These are phyloP conservation scores for Dactylonectria estremocensis DNA, from an alignment of 2,329 filamentous ascomycete genomes.

Conservation along the genomic window DNA sequence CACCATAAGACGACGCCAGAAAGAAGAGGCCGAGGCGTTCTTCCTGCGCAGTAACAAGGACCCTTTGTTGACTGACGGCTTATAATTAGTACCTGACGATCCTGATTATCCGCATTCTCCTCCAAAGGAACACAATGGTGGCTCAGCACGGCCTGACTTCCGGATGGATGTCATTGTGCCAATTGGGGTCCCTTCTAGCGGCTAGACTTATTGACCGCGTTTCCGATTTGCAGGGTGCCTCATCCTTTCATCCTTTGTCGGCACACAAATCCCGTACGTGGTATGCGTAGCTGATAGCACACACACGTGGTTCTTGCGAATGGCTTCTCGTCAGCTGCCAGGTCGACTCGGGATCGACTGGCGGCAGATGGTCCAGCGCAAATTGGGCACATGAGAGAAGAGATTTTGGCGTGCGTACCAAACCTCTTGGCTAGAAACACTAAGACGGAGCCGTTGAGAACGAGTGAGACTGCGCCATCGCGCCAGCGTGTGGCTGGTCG, in stretches of 20 bases:
- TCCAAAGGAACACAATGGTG: too few relatives aligned
- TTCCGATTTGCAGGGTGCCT: not conserved
- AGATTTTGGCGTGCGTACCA: constrained; percentile 33
- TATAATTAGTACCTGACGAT: too few relatives aligned
- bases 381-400: constrained; percentile 23
- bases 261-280: not conserved
- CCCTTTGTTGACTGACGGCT: too few relatives aligned
- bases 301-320: too few relatives aligned
- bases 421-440: constrained; percentile 36
- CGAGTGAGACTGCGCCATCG: not conserved
- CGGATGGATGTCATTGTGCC: too few relatives aligned
- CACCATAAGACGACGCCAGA: too few relatives aligned
- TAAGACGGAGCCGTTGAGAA: constrained; percentile 3
- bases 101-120: too few relatives aligned
- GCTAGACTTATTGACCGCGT: not conserved
- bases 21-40: too few relatives aligned
- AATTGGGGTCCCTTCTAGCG: not conserved
- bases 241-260: not conserved
- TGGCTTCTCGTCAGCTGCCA: not conserved
- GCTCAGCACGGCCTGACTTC: too few relatives aligned
- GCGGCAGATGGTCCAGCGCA: not conserved
- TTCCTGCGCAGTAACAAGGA: too few relatives aligned
- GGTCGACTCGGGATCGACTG: not conserved
- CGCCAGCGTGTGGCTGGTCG: not conserved
- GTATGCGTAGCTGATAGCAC: too few relatives aligned